These are phyloP conservation scores for Pseudomicrostroma phylloplanum DNA, from an alignment of 1,284 basidiomycete species.

Conservation along the genomic window DNA sequence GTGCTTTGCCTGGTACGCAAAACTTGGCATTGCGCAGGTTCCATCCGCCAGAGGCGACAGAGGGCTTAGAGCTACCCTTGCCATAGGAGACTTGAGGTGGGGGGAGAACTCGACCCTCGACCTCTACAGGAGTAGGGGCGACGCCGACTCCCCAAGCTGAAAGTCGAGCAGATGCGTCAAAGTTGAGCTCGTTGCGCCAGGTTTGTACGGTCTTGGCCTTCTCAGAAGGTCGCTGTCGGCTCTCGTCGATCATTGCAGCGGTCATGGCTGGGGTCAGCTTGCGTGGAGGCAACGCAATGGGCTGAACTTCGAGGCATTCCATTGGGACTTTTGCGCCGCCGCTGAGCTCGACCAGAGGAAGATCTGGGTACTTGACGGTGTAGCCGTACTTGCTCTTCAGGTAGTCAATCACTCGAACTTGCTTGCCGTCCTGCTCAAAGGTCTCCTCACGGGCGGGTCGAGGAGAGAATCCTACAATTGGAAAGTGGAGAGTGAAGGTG, in stretches of 20 bases:
- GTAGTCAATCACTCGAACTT: constrained; percentile 20
- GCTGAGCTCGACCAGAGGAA: constrained; percentile 28
- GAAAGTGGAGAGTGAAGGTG: neutral
- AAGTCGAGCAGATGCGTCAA: constrained; percentile 22
- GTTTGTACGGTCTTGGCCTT: neutral
- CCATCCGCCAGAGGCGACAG: constrained; percentile 36
- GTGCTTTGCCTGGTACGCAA: constrained; percentile 14
- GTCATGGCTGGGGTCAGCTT: constrained; percentile 17
- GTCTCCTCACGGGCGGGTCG: constrained; percentile 17
- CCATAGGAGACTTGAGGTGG: constrained; percentile 41
- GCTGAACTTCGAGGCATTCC: constrained; percentile 25
- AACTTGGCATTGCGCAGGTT: constrained; percentile 29
- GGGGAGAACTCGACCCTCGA: constrained; percentile 49
- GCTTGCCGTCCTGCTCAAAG: constrained; percentile 23
- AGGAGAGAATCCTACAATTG: constrained; percentile 20
- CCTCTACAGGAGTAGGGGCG: constrained; percentile 37
- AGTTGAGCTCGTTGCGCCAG: constrained; percentile 21
- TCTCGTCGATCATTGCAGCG: constrained; percentile 21
- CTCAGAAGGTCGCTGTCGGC: constrained; percentile 18
- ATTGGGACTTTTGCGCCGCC: constrained; percentile 24
- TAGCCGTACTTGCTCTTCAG: constrained; percentile 29
- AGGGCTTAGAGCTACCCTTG: constrained; percentile 47
- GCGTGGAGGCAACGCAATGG: constrained; percentile 25
- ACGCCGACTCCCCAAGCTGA: constrained; percentile 53
- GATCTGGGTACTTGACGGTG: constrained; percentile 20